Conservation (phyloP, 2,329 filamentous ascomycete genomes). For the Epichloe coenophiala region DNA sequence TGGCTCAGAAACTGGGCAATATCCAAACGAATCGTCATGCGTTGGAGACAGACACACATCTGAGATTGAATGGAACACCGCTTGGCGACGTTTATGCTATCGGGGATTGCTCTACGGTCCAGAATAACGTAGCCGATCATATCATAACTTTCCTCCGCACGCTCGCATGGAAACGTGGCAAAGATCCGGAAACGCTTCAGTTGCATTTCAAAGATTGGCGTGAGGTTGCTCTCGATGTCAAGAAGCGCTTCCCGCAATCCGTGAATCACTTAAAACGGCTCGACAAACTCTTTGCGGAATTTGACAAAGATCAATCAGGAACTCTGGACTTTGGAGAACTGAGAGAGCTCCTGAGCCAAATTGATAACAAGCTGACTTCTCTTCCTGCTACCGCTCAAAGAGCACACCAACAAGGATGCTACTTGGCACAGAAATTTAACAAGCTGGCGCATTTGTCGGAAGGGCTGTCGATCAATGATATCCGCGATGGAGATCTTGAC, state of each 20-base stretch:
- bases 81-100: constrained; percentile 93
- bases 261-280: constrained; percentile 74
- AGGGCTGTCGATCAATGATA: constrained; percentile 64
- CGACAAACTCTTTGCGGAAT: constrained; percentile 80
- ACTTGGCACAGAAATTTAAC: constrained; percentile 88
- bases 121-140: constrained; percentile 91
- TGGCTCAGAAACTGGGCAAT: constrained; percentile 64
- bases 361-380: constrained; percentile 88
- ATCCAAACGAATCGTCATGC: constrained; percentile 80
- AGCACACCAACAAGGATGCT: constrained; percentile 88
- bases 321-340: constrained; percentile 92
- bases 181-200: constrained; percentile 76
- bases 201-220: constrained; percentile 85
- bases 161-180: constrained; percentile 81
- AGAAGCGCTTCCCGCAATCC: constrained; percentile 83
- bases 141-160: constrained; percentile 81
- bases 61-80: constrained; percentile 77
- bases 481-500: constrained; percentile 81
- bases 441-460: constrained; percentile 68
- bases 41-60: constrained; percentile 85
- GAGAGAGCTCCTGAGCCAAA: constrained; percentile 74
- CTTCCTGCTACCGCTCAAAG: constrained; percentile 91
- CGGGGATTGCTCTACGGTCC: constrained; percentile 89
- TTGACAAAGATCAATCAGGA: constrained; percentile 85
- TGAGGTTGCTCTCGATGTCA: constrained; percentile 67